These are phyloP conservation scores for Ganoderma boninense DNA, from an alignment of 1,284 basidiomycete species.

Conservation along the genomic window DNA sequence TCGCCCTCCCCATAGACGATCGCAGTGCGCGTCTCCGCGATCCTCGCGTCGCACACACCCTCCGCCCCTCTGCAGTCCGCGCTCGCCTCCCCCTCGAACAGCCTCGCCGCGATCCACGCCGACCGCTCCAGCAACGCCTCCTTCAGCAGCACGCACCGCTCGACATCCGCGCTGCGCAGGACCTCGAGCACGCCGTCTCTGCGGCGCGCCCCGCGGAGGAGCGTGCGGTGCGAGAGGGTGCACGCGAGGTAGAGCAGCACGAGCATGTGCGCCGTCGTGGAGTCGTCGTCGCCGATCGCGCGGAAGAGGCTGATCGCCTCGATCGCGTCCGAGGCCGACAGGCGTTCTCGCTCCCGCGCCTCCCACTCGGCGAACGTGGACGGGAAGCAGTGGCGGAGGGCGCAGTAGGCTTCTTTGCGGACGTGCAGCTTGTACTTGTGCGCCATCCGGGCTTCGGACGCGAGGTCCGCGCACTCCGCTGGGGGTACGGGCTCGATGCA, in stretches of 20 bases:
- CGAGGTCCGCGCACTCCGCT: background rate
- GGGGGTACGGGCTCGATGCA: background rate
- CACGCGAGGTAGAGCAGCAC: background rate
- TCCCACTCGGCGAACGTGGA: background rate
- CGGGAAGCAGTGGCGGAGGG: background rate
- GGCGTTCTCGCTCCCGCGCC: background rate
- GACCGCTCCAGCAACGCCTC: background rate
- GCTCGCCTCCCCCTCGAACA: slow-evolving; percentile 4
- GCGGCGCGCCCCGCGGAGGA: background rate
- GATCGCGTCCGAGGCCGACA: background rate
- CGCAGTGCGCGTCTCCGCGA: background rate
- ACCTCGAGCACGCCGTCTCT: background rate
- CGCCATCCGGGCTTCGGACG: background rate
- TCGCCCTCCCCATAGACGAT: background rate
- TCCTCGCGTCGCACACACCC: background rate
- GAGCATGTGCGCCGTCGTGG: slow-evolving; percentile 4
- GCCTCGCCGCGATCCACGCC: background rate
- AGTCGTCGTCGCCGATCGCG: slow-evolving; percentile 1
- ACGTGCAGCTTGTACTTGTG: slow-evolving; percentile 2
- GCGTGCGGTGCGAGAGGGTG: background rate
- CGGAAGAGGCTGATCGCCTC: slow-evolving; percentile 10
- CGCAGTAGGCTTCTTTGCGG: background rate
- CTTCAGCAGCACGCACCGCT: slow-evolving; percentile 1
- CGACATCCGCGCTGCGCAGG: background rate
- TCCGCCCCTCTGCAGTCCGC: background rate